A percentile compares a stretch with the other conserved stretches of the same genome.
Conservation (phyloP, 108 stramenopile species). For the Schizochytrium sp. region DNA sequence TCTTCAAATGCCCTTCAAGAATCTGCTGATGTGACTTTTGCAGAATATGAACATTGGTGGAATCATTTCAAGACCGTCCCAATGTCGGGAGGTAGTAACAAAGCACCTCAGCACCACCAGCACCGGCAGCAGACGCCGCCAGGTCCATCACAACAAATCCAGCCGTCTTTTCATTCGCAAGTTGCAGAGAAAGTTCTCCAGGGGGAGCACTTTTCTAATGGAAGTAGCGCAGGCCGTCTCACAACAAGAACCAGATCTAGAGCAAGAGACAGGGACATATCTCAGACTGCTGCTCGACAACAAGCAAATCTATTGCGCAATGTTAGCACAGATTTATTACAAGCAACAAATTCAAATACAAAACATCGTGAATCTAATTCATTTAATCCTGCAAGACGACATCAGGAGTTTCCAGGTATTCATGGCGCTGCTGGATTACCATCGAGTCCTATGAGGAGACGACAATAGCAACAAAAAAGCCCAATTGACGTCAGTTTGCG, state of each 20-base stretch:
- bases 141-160: background rate
- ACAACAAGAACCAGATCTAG: background rate
- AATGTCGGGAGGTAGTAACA: background rate
- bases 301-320: constrained; percentile 33
- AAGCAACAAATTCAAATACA: background rate
- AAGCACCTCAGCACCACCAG: background rate
- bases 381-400: background rate
- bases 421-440: too few relatives aligned
- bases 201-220: background rate
- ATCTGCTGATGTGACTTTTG: constrained; percentile 3
- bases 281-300: constrained; percentile 22
- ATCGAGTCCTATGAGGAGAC: too few relatives aligned
- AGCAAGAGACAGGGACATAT: background rate
- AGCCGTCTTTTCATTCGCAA: background rate
- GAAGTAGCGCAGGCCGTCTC: background rate
- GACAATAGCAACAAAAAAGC: too few relatives aligned
- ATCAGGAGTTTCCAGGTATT: background rate
- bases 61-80: constrained; percentile 14
- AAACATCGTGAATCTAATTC: background rate
- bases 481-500: too few relatives aligned
- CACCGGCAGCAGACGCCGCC: background rate
- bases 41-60: constrained; percentile 58
- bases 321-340: background rate
- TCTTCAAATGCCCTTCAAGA: constrained; percentile 35
- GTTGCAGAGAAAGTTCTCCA: background rate